These are phyloP conservation scores for Ustilago cynodontis DNA, from an alignment of 1,284 basidiomycete species.

Conservation along the genomic window DNA sequence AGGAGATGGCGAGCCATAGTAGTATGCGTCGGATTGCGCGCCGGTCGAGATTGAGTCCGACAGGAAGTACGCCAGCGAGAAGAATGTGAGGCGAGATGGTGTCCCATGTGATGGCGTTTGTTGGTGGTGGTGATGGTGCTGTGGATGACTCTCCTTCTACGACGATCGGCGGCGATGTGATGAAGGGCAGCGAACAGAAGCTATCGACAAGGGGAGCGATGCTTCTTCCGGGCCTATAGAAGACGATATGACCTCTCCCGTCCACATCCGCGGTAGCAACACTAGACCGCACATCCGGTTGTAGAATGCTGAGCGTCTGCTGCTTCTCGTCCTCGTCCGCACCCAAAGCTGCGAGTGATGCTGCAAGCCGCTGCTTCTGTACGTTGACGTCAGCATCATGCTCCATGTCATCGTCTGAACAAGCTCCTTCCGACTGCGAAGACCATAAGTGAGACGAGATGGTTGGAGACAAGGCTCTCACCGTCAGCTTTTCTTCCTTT, in stretches of 20 bases:
- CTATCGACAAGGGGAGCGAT: slow-evolving; percentile 5
- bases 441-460: slow-evolving; percentile 49
- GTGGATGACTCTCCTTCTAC: neutral
- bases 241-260: slow-evolving; percentile 13
- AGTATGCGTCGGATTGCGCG: slow-evolving; percentile 27
- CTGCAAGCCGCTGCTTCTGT: slow-evolving; percentile 10
- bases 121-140: neutral
- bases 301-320: slow-evolving; percentile 31
- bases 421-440: slow-evolving; percentile 34
- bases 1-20: slow-evolving; percentile 30
- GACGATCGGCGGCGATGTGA: neutral
- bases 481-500: slow-evolving; percentile 22
- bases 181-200: slow-evolving; percentile 20
- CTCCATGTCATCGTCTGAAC: slow-evolving; percentile 16
- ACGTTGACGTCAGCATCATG: neutral
- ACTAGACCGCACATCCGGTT: slow-evolving; percentile 12
- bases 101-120: slow-evolving; percentile 15
- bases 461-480: slow-evolving; percentile 39
- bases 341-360: slow-evolving; percentile 17
- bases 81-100: slow-evolving; percentile 16
- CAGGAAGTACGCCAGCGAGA: slow-evolving; percentile 21
- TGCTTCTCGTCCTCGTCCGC: slow-evolving; percentile 26
- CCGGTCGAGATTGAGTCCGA: slow-evolving; percentile 19
- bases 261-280: neutral
- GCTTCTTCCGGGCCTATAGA: slow-evolving; percentile 25